Evolutionary conservation across 2,329 filamentous ascomycete genomes (phyloP).

Genomic region (Fusarium sp.): DNA sequence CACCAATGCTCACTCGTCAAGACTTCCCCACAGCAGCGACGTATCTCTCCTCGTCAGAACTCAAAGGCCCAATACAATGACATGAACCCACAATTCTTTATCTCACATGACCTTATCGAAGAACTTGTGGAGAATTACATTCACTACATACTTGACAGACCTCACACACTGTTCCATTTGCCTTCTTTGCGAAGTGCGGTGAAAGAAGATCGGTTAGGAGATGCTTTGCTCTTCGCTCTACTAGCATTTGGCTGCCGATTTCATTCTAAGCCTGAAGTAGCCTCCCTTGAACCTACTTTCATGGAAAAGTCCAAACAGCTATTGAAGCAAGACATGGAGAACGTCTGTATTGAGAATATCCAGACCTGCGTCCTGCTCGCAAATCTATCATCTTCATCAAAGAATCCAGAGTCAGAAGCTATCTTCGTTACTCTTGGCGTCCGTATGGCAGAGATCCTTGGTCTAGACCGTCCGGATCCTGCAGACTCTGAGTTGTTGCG

Average conservation of each 20-base stretch:
- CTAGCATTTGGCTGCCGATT: constrained; percentile 12
- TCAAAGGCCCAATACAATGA: neutral
- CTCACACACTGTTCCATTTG: constrained; percentile 5
- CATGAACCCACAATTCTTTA: neutral
- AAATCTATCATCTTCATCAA: constrained; percentile 8
- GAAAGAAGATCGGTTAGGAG: neutral
- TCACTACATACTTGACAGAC: constrained; percentile 15
- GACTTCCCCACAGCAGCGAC: neutral
- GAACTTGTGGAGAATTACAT: constrained; percentile 17
- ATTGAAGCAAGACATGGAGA: constrained; percentile 11
- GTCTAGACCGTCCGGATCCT: neutral
- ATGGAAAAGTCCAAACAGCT: constrained; percentile 6
- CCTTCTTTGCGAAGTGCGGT: neutral
- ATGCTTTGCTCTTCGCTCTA: constrained; percentile 6
- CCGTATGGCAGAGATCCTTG: constrained; percentile 14
- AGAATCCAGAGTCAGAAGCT: constrained; percentile 14
- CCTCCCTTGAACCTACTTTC: constrained; percentile 3
- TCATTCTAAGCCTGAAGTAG: neutral
- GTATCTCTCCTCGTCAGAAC: neutral
- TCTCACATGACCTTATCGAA: constrained; percentile 16
- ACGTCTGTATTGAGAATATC: constrained; percentile 13
- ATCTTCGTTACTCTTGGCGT: constrained; percentile 11
- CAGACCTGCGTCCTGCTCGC: constrained; percentile 12
- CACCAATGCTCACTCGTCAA: constrained; percentile 10
- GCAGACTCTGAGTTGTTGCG: neutral